Base-by-base conservation (phyloP, 75 land plant genomes). In the Pinus tabuliformis region DNA sequence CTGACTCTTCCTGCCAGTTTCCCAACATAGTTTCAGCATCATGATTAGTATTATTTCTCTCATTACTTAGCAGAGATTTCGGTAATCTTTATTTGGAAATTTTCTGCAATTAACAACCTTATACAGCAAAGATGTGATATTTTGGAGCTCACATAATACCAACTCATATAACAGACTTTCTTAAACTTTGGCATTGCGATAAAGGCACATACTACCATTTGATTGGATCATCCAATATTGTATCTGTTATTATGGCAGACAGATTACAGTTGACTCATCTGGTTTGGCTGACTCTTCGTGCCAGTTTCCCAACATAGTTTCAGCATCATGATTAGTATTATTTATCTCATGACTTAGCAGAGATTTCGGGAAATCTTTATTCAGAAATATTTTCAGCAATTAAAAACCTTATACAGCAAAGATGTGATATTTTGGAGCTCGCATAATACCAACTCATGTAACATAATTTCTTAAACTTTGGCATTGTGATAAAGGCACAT, bases 241-340 rank as follows among this genome's bases (percentile, higher is more conserved):
- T 42, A 42, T 6, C 49, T 45, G 49, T 45, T 45, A 45, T 8
- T 45, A 45, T 45, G 49, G 49, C 49, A 6, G 6, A 6, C 49
- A 6, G 49, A 45, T 45, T 45, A 45, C 8, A 8, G 49, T 45
- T 45, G 49, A 45, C 49, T 45, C 49, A 45, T 45, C 49, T 45
- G 7, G 49, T 45, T 45, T 45, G 52, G 12, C 22, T 68, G 37
- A 45, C 13, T 39, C 49, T 30, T 68, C 11, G 22, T 39, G 21
- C 71, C 71, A 39, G 36, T 68, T 36, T 68, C 39, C 21, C 20
- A 6, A 39, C 71, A 39, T 68, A 39, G 18, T 68, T 68, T 68
- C 49, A 37, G 71, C 13, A 39, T 45, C 45, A 17, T 68, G 71
- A 39, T 39, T 20, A 30, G 24, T 39, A 68, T 68, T 68, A 21